phyloP scores from a whole-genome alignment of 2,329 filamentous ascomycete genomes.

The Fusarium foetens region DNA sequence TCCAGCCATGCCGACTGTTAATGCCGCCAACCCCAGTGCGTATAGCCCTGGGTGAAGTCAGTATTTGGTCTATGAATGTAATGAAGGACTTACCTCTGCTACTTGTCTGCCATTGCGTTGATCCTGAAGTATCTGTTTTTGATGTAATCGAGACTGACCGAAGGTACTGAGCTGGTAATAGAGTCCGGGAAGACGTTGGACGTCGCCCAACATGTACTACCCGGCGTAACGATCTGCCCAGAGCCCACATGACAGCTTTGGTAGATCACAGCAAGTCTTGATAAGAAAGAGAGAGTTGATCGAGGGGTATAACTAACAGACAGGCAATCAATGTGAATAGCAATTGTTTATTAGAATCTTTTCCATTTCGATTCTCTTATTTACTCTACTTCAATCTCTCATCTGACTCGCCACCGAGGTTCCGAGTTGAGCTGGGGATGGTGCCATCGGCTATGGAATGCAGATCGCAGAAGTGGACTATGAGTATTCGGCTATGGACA shows the following conservation, averaged over 20 bases:
- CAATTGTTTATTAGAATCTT: too few species aligned
- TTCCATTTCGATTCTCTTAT: neutral
- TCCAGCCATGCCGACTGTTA: neutral
- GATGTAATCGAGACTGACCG: neutral
- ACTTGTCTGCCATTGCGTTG: fast-evolving
- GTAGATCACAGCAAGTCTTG: too few species aligned
- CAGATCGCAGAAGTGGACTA: too few species aligned
- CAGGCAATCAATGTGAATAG: too few species aligned
- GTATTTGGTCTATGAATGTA: fast-evolving
- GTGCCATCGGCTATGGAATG: neutral
- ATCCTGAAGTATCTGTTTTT: fast-evolving
- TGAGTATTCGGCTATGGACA: neutral
- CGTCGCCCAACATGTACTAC: fast-evolving
- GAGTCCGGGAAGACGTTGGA: fast-evolving
- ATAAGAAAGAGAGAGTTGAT: fast-evolving
- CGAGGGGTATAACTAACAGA: neutral
- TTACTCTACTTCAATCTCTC: neutral
- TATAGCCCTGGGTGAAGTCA: neutral
- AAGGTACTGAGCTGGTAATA: fast-evolving
- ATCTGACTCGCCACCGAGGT: fast-evolving
- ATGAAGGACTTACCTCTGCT: neutral
- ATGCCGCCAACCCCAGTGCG: neutral
- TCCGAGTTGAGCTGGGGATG: fast-evolving
- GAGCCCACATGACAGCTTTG: neutral
- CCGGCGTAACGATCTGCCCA: fast-evolving